These are phyloP conservation scores for Vicia faba DNA, from an alignment of 306 rosid genomes.

Conservation along the genomic window DNA sequence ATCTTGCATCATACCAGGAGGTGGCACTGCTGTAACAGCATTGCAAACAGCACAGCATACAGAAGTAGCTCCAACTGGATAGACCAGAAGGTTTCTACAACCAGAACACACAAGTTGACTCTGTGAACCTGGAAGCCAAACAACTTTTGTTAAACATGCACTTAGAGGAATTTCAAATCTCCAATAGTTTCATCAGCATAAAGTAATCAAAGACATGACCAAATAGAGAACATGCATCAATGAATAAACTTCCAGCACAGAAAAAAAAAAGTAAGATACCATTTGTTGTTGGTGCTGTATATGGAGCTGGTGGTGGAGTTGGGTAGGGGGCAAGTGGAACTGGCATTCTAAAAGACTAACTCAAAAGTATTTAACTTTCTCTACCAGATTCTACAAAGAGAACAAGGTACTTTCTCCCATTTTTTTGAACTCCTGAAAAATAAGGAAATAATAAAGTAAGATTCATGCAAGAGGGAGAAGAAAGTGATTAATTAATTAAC, in stretches of 20 bases:
- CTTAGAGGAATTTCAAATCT: constrained; percentile 18
- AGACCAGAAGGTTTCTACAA: constrained; percentile 84
- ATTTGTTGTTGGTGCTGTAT: constrained; percentile 66
- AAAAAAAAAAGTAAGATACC: constrained; percentile 51
- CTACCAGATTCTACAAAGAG: constrained; percentile 49
- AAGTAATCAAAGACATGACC: constrained; percentile 27
- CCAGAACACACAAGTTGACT: constrained; percentile 99
- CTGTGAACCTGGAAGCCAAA: constrained; percentile 62
- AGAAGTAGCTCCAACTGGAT: constrained; percentile 94
- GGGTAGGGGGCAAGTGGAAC: constrained; percentile 99
- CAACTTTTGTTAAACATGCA: constrained; percentile 1
- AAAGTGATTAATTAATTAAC: not conserved
- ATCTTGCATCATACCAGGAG: constrained; percentile 67
- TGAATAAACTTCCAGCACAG: constrained; percentile 22
- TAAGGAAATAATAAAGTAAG: constrained; percentile 31
- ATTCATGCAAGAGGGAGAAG: constrained; percentile 21
- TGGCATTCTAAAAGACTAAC: constrained; percentile 72
- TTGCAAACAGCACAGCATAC: constrained; percentile 99
- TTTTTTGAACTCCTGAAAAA: constrained; percentile 48
- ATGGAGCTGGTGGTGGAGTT: constrained; percentile 75
- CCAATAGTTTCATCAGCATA: constrained; percentile 19
- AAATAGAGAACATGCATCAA: constrained; percentile 23
- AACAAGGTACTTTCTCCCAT: constrained; percentile 47
- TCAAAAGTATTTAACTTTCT: constrained; percentile 38
- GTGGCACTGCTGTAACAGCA: constrained; percentile 96